phyloP scores from a whole-genome alignment of 495 filamentous ascomycete species.

The Hypomontagnella submonticulosa region DNA sequence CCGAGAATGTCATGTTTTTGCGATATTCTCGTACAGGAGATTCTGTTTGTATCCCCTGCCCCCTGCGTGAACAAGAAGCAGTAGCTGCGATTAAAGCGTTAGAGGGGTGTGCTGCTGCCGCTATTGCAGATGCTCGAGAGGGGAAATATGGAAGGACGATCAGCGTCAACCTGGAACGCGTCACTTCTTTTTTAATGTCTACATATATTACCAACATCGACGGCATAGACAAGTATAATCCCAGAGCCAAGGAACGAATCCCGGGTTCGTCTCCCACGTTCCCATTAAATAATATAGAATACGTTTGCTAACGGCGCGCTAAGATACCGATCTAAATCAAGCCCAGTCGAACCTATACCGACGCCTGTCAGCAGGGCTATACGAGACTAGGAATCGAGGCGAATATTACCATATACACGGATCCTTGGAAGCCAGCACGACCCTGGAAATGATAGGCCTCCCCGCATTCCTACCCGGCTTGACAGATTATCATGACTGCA shows the following conservation, averaged over 20 bases:
- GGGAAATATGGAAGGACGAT: constrained; percentile 55
- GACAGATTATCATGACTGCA: constrained; percentile 72
- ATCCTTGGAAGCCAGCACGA: constrained; percentile 74
- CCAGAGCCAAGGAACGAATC: constrained; percentile 67
- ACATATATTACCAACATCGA: constrained; percentile 77
- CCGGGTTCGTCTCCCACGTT: constrained; percentile 62
- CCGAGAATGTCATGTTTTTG: constrained; percentile 46
- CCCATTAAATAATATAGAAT: constrained; percentile 5
- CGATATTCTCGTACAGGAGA: constrained; percentile 47
- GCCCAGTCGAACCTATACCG: constrained; percentile 78
- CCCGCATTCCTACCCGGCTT: constrained; percentile 69
- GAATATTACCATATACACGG: constrained; percentile 84
- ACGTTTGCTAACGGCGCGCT: constrained; percentile 36
- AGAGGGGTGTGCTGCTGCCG: constrained; percentile 73
- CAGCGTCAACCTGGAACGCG: constrained; percentile 69
- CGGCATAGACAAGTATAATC: constrained; percentile 72
- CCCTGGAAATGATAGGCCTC: constrained; percentile 77
- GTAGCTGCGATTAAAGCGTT: constrained; percentile 74
- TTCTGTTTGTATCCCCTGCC: constrained; percentile 65
- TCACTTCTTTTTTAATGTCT: constrained; percentile 75
- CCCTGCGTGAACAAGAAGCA: constrained; percentile 77
- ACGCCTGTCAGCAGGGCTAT: constrained; percentile 79
- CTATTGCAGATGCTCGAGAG: constrained; percentile 67
- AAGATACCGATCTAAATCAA: constrained; percentile 75
- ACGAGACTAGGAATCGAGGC: constrained; percentile 71